Evolutionary conservation across 2,329 filamentous ascomycete genomes (phyloP), one percentile per base, ranked within the genome.

Genomic region (Monosporascus sp.): DNA sequence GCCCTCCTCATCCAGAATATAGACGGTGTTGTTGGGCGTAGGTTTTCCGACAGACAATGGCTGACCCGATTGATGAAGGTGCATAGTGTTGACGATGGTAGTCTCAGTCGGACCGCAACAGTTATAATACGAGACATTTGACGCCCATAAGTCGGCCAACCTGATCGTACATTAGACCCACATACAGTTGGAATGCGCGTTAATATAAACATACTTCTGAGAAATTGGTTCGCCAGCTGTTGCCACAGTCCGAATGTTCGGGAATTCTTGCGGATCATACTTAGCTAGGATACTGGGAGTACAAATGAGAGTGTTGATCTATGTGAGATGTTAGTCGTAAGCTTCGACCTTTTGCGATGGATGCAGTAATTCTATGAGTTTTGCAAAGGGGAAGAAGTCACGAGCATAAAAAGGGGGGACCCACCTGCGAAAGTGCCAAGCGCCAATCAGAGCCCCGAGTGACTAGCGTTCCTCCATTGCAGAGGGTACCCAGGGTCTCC

Each of bases 71-170:
- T 68, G 60, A 59, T 83, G 80, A 39, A 69, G 68, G 50, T 79
- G 75, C 65, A 79, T 78, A 5, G 80, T 81, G 63, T 84, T 83
- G 50, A 84, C 72, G 49, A 84, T 81, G 1, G 78, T 83, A 15
- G 80, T 78, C 62, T 84, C 81, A 0, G 81, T 83, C 1, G 81
- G 80, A 2, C 81, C 81, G 59, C 80, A 84, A 58, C 78, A 77
- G 65, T 83, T 84, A 71, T 70, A 79, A 60, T 79, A 79, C 7
- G 68, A 73, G 25, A 69, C 72, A 50, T 74, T 65, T 3, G 71
- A 67, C 15, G 78, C 75, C 81, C 80, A 83, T 35, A 77, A 67
- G 57, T 83, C 80, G 6, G 80, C 80, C n/a, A 84, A 69, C 45
- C 70, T 70, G 37, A 62, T 57, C 17, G 58, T 52, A 43, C 59